Percentiles rank a stretch among this genome's conserved stretches.
Evolutionary conservation across 2,329 filamentous ascomycete species (phyloP).

Genomic region (Fusarium scirpi): DNA sequence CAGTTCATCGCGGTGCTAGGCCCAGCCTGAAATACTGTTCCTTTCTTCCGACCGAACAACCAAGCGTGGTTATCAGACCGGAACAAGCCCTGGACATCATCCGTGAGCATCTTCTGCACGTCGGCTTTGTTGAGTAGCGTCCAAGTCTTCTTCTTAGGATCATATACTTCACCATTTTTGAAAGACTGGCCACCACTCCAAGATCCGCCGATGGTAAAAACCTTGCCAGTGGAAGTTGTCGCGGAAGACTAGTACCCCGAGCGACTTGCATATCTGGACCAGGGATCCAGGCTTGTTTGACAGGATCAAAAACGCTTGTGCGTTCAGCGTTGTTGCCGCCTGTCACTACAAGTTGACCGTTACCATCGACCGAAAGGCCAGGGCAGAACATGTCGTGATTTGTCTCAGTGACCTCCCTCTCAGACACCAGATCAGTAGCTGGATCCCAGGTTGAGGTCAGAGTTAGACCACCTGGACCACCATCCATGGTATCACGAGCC

Average conservation of each 20-base stretch:
- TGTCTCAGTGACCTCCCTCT: constrained; percentile 53
- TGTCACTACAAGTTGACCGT: constrained; percentile 64
- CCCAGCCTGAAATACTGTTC: constrained; percentile 64
- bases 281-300: constrained; percentile 17
- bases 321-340: constrained; percentile 64
- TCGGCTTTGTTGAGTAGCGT: constrained; percentile 49
- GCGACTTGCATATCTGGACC: constrained; percentile 21
- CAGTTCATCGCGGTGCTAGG: constrained; percentile 66
- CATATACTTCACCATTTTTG: constrained; percentile 34
- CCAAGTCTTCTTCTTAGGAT: constrained; percentile 25
- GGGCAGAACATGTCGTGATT: constrained; percentile 70
- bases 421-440: constrained; percentile 14
- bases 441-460: constrained; percentile 32
- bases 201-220: constrained; percentile 32
- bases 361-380: constrained; percentile 62
- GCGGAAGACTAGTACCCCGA: constrained; percentile 34
- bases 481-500: constrained; percentile 20
- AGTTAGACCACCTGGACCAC: constrained; percentile 9
- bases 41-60: constrained; percentile 57
- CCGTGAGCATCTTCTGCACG: constrained; percentile 64
- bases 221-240: constrained; percentile 26
- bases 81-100: constrained; percentile 61
- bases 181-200: constrained; percentile 22
- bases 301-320: constrained; percentile 61
- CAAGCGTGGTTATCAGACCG: constrained; percentile 50